phyloP scores from a whole-genome alignment of 1,284 basidiomycete genomes.

The Melampsora occidentalis region DNA sequence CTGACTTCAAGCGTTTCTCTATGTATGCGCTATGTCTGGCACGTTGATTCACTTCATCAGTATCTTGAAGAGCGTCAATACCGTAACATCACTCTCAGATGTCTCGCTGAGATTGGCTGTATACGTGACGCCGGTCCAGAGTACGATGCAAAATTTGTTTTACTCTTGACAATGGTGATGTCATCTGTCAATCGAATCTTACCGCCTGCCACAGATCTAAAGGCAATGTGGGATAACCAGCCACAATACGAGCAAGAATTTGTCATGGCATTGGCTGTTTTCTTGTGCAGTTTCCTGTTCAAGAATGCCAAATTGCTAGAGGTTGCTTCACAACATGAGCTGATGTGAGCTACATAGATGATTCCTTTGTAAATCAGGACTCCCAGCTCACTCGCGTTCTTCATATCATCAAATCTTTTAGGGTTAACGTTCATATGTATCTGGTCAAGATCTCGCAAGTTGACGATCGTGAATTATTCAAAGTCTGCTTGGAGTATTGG shows the following conservation, averaged over 20 bases:
- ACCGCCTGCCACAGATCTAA: conserved; percentile 84
- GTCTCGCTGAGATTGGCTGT: conserved; percentile 92
- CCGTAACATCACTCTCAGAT: conserved; percentile 95
- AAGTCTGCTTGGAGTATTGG: conserved; percentile 99
- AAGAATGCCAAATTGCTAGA: conserved; percentile 77
- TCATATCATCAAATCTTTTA: neutral
- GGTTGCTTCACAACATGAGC: conserved; percentile 83
- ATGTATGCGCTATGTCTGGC: neutral
- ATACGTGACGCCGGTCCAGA: conserved; percentile 88
- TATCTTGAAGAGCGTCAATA: conserved; percentile 97
- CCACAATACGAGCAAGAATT: conserved; percentile 94
- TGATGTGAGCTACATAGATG: conserved; percentile 60
- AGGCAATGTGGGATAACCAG: conserved; percentile 83
- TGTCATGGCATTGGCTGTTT: conserved; percentile 91
- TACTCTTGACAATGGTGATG: conserved; percentile 97
- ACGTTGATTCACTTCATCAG: conserved; percentile 55
- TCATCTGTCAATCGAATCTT: conserved; percentile 94
- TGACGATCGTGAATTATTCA: conserved; percentile 98
- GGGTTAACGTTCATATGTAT: conserved; percentile 88
- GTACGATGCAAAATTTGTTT: conserved; percentile 97
- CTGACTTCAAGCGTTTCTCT: neutral
- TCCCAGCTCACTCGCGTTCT: neutral
- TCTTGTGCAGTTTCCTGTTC: conserved; percentile 93
- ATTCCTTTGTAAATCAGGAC: neutral
- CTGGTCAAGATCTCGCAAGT: conserved; percentile 99